Percentiles rank a stretch among this genome's conserved stretches.
phyloP scores from a whole-genome alignment of 495 filamentous ascomycete genomes.

The Endocarpon pusillum region DNA sequence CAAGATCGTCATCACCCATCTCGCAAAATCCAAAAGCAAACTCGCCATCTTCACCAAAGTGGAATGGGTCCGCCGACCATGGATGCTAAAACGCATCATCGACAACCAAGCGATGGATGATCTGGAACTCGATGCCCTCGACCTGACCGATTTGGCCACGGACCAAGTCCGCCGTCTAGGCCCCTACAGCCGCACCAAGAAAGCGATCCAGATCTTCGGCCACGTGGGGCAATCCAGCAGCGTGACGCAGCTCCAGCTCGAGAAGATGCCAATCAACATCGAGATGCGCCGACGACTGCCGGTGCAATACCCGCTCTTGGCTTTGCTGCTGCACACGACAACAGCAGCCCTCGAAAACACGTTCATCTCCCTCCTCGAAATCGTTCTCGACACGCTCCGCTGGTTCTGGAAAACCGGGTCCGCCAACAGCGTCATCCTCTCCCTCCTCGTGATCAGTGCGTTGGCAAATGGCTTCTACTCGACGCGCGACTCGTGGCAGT shows the following conservation, averaged over 20 bases:
- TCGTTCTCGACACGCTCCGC: constrained; percentile 43
- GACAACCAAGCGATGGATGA: constrained; percentile 67
- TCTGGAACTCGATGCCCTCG: constrained; percentile 64
- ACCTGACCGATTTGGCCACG: constrained; percentile 67
- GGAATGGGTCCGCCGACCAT: constrained; percentile 59
- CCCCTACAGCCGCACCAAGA: constrained; percentile 67
- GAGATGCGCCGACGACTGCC: constrained; percentile 37
- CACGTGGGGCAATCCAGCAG: constrained; percentile 58
- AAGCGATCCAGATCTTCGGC: constrained; percentile 82
- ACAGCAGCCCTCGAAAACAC: constrained; percentile 52
- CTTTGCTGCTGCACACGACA: constrained; percentile 52
- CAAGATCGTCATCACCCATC: constrained; percentile 87
- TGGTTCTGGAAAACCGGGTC: constrained; percentile 51
- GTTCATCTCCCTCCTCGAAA: constrained; percentile 55
- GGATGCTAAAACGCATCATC: constrained; percentile 49
- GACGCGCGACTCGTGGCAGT: constrained; percentile 45
- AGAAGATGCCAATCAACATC: constrained; percentile 21
- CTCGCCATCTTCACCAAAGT: constrained; percentile 75
- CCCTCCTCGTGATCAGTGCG: constrained; percentile 46
- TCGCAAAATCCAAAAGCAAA: constrained; percentile 82
- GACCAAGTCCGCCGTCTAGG: constrained; percentile 74
- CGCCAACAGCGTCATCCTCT: constrained; percentile 59
- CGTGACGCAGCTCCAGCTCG: constrained; percentile 39
- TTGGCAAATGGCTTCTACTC: constrained; percentile 56
- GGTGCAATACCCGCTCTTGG: constrained; percentile 40